Evolutionary conservation across 2,329 filamentous ascomycete genomes (phyloP).

Genomic region (Cladosporium sp.): DNA sequence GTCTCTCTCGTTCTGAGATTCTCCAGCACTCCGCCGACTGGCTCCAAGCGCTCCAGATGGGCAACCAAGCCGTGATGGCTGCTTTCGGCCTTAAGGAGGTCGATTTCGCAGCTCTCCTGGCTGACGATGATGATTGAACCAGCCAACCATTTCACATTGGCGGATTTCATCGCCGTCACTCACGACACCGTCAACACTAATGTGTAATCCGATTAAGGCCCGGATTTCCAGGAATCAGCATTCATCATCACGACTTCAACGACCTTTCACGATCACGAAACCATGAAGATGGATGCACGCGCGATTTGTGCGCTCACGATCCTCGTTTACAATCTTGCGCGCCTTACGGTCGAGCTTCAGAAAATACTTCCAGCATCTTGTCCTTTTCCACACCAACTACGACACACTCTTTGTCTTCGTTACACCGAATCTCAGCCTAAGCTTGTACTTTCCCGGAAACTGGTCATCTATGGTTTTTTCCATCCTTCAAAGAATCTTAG

Average conservation of each 20-base stretch:
- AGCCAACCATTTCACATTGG: neutral
- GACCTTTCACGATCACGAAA: conserved; percentile 8
- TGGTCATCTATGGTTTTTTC: neutral
- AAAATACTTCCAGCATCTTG: too few relatives aligned
- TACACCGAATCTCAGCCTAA: neutral
- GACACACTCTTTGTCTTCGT: neutral
- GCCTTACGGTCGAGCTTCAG: neutral
- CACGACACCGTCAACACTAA: neutral
- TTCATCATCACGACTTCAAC: conserved; percentile 9
- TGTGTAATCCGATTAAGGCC: conserved; percentile 9
- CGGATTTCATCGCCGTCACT: neutral
- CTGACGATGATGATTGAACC: neutral
- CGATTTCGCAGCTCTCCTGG: neutral
- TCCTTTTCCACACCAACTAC: too few relatives aligned
- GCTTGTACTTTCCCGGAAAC: neutral
- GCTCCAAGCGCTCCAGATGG: conserved; percentile 66
- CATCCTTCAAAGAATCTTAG: neutral
- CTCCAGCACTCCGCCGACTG: conserved; percentile 71
- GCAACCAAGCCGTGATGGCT: conserved; percentile 46
- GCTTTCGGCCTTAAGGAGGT: neutral
- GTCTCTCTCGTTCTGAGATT: conserved; percentile 78
- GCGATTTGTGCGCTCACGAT: neutral
- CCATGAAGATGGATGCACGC: conserved; percentile 6
- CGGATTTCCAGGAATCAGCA: conserved; percentile 1
- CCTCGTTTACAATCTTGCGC: neutral